Base-by-base conservation (phyloP, 2,329 filamentous ascomycete species). In the Didymella exigua region DNA sequence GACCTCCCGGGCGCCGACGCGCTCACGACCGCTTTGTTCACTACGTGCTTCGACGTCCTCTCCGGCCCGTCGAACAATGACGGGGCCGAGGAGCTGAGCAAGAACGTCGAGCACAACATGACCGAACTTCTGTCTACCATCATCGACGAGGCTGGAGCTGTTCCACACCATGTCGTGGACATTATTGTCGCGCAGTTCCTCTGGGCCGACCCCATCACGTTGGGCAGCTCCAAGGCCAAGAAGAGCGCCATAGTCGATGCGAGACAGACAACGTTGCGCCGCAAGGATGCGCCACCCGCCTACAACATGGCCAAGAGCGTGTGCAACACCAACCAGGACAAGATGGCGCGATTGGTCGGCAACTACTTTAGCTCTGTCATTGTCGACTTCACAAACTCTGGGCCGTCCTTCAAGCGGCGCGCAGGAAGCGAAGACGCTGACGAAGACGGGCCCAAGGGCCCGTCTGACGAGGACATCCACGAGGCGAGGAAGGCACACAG, bases 351-450 rank as follows among this genome's bases (percentile, higher is more conserved):
- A 58, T 91, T 96, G 63, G 89, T 98, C 51, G 93, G 91, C 63
- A 92, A 96, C 69, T 99, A 98, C 74, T 99, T 99, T 74, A 96
- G 92, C 75, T 92, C 96, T 52, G 92, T 98, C 46, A 96, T 99
- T 54, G 87, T 98, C 58, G 92, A 97, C 70, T 90, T 92, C 87
- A 31, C 85, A 80, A 68, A 61, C 31, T 46, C 61, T 1, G 64
- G 63, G 2, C 34, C 40, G 3, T 58, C 59, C 4, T 63, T 63
- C 41, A 60, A 58, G 38, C 63, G 66, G 51, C 60, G 65, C 8
- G 62, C 61, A 19, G 63, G 61, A 31, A 75, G 75, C 30, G 76
- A 77, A 30, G 78, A 79, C 21, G 72, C 70, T 8, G 79, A 77
- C 7, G 78, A 78, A 26, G 75, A 78, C n/a, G 71, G 65, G 9